These are phyloP conservation scores for Candida sanyaensis DNA, from an alignment of 1,139 yeast genomes.

Conservation along the genomic window DNA sequence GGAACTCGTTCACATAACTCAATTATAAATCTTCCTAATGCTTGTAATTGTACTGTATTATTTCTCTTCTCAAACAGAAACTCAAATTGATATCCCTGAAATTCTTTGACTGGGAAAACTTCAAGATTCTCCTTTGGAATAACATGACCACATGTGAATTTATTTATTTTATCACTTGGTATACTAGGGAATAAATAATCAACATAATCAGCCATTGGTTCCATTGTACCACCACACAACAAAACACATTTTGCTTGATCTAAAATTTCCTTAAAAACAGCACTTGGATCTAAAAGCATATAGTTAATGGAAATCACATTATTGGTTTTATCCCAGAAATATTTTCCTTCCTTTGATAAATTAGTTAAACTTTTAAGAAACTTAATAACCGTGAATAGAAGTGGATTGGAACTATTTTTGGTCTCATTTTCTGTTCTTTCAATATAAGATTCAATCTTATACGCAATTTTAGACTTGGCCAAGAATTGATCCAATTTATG, in stretches of 20 bases:
- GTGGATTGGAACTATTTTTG: conserved; percentile 45
- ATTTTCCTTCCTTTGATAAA: conserved; percentile 79
- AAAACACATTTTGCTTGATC: conserved; percentile 70
- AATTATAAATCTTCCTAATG: conserved; percentile 54
- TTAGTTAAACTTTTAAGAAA: conserved; percentile 69
- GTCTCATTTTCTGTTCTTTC: conserved; percentile 28
- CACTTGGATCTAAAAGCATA: conserved; percentile 80
- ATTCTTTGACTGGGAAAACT: conserved; percentile 52
- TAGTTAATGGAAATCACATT: conserved; percentile 52
- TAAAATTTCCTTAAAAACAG: conserved; percentile 64
- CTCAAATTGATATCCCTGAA: conserved; percentile 40
- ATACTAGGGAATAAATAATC: conserved; percentile 66
- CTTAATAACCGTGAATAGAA: conserved; percentile 64
- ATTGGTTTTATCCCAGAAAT: conserved; percentile 58
- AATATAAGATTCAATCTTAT: conserved; percentile 76
- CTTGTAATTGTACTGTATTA: conserved; percentile 43
- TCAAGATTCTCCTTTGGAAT: conserved; percentile 70
- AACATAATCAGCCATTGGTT: conserved; percentile 74
- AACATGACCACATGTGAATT: conserved; percentile 81
- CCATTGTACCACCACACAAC: conserved; percentile 97
- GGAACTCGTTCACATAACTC: conserved; percentile 56
- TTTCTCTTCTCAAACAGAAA: conserved; percentile 72
- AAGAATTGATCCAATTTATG: conserved; percentile 68
- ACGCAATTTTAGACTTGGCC: conserved; percentile 72
- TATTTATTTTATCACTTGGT: conserved; percentile 39